Conservation (phyloP, 345 rosid genomes). For the Corymbia maculata region DNA sequence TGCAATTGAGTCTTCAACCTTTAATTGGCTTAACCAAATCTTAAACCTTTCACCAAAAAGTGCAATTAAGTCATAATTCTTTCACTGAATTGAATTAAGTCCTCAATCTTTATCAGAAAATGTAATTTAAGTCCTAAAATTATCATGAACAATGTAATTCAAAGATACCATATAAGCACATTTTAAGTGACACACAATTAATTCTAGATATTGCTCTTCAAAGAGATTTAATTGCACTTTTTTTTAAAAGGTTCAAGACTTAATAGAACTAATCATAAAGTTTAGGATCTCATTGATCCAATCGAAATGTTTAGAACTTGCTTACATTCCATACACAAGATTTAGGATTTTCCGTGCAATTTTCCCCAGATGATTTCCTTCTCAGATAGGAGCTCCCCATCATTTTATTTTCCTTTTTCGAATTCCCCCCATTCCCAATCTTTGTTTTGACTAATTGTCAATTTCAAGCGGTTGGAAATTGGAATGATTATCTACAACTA, state of each 20-base stretch:
- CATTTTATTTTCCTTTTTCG: neutral
- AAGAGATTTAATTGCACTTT: neutral
- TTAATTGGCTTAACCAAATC: neutral
- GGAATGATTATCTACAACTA: neutral
- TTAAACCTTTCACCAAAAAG: neutral
- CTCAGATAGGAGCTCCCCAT: neutral
- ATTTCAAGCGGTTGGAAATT: neutral
- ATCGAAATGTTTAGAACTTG: neutral
- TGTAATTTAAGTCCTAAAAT: neutral
- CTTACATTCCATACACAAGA: neutral
- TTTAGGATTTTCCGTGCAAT: neutral
- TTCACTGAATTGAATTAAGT: neutral
- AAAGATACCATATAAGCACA: neutral
- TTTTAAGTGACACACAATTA: neutral
- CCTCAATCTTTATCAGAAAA: neutral
- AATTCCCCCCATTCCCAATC: neutral
- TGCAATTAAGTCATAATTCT: neutral
- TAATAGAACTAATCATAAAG: no score
- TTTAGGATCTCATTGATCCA: neutral
- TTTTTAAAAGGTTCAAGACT: neutral
- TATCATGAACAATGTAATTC: neutral
- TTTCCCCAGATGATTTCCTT: neutral
- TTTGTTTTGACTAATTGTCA: neutral
- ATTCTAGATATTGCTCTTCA: neutral
- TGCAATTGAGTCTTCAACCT: neutral